Evolutionary conservation across 2,329 filamentous ascomycete species (phyloP).

Genomic region (Albophoma yamanashiensis): DNA sequence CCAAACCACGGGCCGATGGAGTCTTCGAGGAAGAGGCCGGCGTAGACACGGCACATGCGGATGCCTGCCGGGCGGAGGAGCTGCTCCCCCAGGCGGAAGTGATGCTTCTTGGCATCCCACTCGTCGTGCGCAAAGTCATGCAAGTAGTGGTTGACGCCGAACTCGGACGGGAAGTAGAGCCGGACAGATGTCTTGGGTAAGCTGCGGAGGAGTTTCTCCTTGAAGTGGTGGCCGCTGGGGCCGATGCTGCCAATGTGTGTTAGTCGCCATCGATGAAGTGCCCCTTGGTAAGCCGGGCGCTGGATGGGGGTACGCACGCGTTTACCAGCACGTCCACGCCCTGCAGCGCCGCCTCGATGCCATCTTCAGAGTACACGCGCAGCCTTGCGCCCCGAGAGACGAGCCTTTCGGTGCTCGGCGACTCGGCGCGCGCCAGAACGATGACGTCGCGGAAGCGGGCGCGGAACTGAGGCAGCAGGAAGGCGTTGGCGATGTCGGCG

Average conservation of each 20-base stretch:
- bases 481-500: not conserved
- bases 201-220: conserved; percentile 13
- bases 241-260: not conserved
- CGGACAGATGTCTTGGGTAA: conserved; percentile 14
- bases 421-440: conserved; percentile 1
- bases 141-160: conserved; percentile 24
- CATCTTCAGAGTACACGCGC: conserved; percentile 7
- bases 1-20: conserved; percentile 19
- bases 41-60: conserved; percentile 18
- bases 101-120: conserved; percentile 20
- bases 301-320: conserved; percentile 5
- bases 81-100: conserved; percentile 11
- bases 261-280: not conserved
- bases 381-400: conserved; percentile 1
- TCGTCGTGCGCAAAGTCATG: conserved; percentile 22
- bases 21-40: conserved; percentile 20
- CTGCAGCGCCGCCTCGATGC: conserved; percentile 12
- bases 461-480: not conserved
- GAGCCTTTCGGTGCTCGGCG: not conserved
- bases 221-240: conserved; percentile 12
- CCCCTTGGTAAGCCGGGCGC: not conserved
- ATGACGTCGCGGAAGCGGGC: conserved; percentile 1
- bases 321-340: conserved; percentile 21
- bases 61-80: conserved; percentile 5
- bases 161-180: conserved; percentile 24